phyloP scores from a whole-genome alignment of 139 green algal genomes.

The Tetratostichococcus sp. region DNA sequence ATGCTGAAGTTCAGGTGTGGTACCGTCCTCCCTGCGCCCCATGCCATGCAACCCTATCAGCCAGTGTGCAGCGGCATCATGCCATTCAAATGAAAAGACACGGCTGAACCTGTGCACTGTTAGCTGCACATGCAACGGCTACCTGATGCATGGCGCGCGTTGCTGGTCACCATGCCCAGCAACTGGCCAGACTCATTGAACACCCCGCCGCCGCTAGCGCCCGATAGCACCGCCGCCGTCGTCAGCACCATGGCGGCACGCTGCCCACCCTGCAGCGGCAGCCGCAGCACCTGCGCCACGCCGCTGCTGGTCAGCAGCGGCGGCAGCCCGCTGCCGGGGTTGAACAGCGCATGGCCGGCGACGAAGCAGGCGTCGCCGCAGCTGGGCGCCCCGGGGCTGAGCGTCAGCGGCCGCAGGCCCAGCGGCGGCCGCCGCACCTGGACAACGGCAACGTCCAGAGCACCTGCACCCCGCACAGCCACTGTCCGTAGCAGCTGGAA shows the following conservation, averaged over 20 bases:
- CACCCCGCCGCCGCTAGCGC: constrained; percentile 66
- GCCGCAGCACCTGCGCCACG: constrained; percentile 35
- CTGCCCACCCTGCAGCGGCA: constrained; percentile 1
- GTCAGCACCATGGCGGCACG: constrained; percentile 55
- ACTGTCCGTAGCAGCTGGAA: no score
- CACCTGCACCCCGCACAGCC: no score
- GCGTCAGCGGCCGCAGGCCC: not conserved
- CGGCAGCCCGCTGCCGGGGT: constrained; percentile 21
- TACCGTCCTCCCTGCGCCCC: constrained; percentile 31
- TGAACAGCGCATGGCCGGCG: constrained; percentile 58
- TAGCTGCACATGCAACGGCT: not conserved
- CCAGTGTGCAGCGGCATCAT: no score
- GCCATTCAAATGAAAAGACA: no score
- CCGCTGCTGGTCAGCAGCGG: constrained; percentile 37
- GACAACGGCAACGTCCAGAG: constrained; percentile 57
- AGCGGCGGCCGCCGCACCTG: constrained; percentile 20
- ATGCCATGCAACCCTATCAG: not conserved
- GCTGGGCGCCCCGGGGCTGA: not conserved
- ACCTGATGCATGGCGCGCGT: constrained; percentile 34
- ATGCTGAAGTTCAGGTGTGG: constrained; percentile 65
- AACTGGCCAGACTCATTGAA: constrained; percentile 40
- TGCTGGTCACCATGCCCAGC: constrained; percentile 67
- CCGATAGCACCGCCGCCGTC: constrained; percentile 61
- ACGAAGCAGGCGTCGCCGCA: constrained; percentile 24
- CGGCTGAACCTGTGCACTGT: no score